These are phyloP conservation scores for Xylariomycetidae sp. DNA, from an alignment of 2,329 filamentous ascomycete genomes.

Conservation along the genomic window DNA sequence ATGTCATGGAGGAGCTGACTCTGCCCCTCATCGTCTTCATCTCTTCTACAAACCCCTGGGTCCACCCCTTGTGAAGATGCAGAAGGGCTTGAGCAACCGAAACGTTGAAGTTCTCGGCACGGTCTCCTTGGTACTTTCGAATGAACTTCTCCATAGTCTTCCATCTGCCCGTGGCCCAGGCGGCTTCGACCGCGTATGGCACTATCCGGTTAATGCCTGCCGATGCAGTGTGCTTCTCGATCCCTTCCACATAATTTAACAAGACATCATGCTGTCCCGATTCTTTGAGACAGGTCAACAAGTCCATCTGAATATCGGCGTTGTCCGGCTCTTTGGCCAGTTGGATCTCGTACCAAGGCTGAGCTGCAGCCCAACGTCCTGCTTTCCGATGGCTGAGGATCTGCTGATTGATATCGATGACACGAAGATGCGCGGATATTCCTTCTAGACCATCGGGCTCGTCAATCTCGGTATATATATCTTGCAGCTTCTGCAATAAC, in stretches of 20 bases:
- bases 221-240: conserved; percentile 47
- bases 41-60: conserved; percentile 47
- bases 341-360: conserved; percentile 96
- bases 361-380: conserved; percentile 87
- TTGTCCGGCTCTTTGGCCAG: conserved; percentile 75
- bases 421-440: conserved; percentile 79
- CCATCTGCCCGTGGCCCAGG: conserved; percentile 87
- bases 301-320: conserved; percentile 71
- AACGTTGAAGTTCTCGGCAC: conserved; percentile 71
- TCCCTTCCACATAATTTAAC: conserved; percentile 78
- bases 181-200: conserved; percentile 83
- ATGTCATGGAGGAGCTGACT: conserved; percentile 70
- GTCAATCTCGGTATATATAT: conserved; percentile 96
- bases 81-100: conserved; percentile 66
- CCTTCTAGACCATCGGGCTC: conserved; percentile 96
- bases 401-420: conserved; percentile 89
- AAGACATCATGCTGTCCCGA: conserved; percentile 93
- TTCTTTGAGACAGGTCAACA: conserved; percentile 85
- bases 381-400: conserved; percentile 89
- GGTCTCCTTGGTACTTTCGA: conserved; percentile 45
- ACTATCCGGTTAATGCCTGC: conserved; percentile 59
- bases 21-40: conserved; percentile 64
- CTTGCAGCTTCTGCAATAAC: conserved; percentile 74
- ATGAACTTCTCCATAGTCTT: conserved; percentile 66
- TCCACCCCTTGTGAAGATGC: conserved; percentile 50